Conservation (phyloP, 345 rosid species). For the Dipteronia dyeriana region DNA sequence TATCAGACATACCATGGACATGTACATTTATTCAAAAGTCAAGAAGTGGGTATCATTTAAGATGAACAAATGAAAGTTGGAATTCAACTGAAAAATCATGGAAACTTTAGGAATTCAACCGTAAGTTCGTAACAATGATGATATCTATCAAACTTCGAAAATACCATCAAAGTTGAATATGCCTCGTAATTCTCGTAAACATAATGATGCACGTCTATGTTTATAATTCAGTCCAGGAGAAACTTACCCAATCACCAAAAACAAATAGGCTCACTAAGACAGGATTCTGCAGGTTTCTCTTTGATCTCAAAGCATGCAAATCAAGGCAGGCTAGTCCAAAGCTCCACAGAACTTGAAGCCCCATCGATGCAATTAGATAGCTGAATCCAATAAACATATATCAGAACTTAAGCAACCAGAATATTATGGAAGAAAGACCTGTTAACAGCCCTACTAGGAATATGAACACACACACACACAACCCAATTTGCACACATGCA, state of each 20-base stretch:
- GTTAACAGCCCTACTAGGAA: not conserved
- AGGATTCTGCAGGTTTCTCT: constrained; percentile 43
- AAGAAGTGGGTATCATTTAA: not conserved
- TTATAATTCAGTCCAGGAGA: constrained; percentile 9
- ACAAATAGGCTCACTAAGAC: constrained; percentile 45
- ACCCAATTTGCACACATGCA: not conserved
- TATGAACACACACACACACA: not conserved
- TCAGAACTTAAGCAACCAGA: not conserved
- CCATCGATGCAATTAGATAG: constrained; percentile 49
- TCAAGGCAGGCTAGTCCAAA: constrained; percentile 49
- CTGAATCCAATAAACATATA: constrained; percentile 23
- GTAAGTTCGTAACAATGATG: not conserved
- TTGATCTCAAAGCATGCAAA: constrained; percentile 38
- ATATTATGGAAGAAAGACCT: not conserved
- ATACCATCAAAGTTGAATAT: not conserved
- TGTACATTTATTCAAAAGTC: not conserved
- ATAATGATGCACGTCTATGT: not conserved
- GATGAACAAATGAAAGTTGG: not conserved
- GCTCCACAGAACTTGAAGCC: constrained; percentile 46
- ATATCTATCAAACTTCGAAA: not conserved
- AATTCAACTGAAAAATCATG: not conserved
- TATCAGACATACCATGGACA: not conserved
- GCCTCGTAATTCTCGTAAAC: not conserved
- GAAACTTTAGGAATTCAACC: not conserved
- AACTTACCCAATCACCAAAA: constrained; percentile 39